Base-by-base conservation (phyloP, 2,329 filamentous ascomycete species). In the Penicillium sp. region DNA sequence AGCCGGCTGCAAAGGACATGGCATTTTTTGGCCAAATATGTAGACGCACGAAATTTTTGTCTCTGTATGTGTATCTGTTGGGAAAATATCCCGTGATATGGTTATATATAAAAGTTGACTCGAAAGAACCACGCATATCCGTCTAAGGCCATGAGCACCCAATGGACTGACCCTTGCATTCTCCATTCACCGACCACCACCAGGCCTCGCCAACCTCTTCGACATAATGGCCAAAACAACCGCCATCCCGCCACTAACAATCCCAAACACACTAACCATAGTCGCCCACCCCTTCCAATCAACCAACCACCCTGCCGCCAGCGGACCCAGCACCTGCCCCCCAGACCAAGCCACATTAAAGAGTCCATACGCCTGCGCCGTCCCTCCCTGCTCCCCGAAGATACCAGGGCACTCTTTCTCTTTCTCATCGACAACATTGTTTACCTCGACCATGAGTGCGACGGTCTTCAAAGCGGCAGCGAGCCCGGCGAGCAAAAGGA, bases 361-460 rank as follows among this genome's bases (percentile, higher is more conserved):
- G n/a, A 87, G 69, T 1, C 82, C 83, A 67, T 86, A 86, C 0
- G 84, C 86, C 64, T 88, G 83, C 6, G 85, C 86, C 70, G 86
- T 83, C 0, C 85, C 85, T 3, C 85, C 84, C 60, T 81, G 82
- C 21, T 73, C 73, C 1, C 86, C 85, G 69, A 86, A 88, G 6
- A 83, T 73, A 1, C 80, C 78, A 1, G 81, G 80, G 6, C 76
- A 74, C 49, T 79, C 76, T 58, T 75, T 77, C 67, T 87, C 85
- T 69, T 86, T 86, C 1, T 77, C 79, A 60, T 84, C 82, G 0
- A 87, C 82, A 1, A 85, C 78, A 50, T 83, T 82, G 3, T 82
- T 82, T 50, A 92, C 87, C 76, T 92, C 90, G 0, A 89, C 89
- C 86, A 91, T 90, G 30, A 91, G 75, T 0, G 89, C 85, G 1